Evolutionary conservation across 2,329 filamentous ascomycete genomes (phyloP), one percentile per base, ranked within the genome.

Genomic region (Alternaria incomplexa): DNA sequence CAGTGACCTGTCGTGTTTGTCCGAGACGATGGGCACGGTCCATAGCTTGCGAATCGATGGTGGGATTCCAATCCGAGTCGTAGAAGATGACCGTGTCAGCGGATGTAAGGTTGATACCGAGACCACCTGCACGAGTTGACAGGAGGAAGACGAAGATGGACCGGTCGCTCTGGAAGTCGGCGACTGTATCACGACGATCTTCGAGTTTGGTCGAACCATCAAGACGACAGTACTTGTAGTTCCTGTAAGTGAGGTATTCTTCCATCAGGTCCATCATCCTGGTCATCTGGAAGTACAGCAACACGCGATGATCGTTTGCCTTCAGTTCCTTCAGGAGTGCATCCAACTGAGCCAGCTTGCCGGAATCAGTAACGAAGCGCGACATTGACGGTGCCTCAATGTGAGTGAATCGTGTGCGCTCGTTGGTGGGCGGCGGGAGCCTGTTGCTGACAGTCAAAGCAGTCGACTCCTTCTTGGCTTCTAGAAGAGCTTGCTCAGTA

Each of bases 211-310:
- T 99, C 17, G 93, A 97, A 77, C 96, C 96, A 75, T 99, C 96
- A 47, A 99, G 87, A 63, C 96, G 92, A 75, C 95, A 96, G 83
- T 97, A 99, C 81, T 97, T 97, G 89, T 97, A 98, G 83, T 98
- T 97, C 79, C 96, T 93, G 83, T 98, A 98, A 0, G 96, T 98
- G 62, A 99, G 85, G 73, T 98, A 99, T 81, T 99, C 96, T 80
- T 99, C 96, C 92, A 98, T 98, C 64, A 99, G 85, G 79, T 99
- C 95, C 77, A 99, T 98, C 96, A 99, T 99, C 77, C 93, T 92
- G 5, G 96, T 99, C 96, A 99, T 99, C 85, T 99, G 96, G 92
- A 99, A 99, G 86, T 99, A 99, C 20, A 99, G 85, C 57, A 99
- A 85, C 22, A 99, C 96, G 75, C 96, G 93, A 73, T 99, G 96